Evolutionary conservation across 2,329 filamentous ascomycete species (phyloP), one percentile per base, ranked within the genome.

Genomic region (Thielaviopsis musarum): DNA sequence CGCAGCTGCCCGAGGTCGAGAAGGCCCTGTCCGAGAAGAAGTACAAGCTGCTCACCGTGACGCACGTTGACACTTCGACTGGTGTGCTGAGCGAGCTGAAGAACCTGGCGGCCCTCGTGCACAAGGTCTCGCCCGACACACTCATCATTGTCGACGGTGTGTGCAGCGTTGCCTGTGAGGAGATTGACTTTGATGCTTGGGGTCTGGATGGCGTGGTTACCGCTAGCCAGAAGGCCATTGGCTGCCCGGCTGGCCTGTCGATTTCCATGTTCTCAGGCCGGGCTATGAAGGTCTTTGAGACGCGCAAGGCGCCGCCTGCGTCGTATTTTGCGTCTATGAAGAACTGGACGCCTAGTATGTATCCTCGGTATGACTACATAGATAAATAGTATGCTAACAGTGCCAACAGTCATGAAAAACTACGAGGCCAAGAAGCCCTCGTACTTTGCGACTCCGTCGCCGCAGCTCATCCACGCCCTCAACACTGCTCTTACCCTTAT

Each of bases 381-480:
- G 10, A 10, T 61, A 65, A 28, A 64, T 60, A 13, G 19, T 21
- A 21, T 57, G 22, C 56, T 41, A 52, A 21, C 19, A 12, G 10
- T 28, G 55, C 22, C 21, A 12, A 24, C 26, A 88, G 86, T 98
- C 72, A 97, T 98, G 91, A 84, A 93, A 75, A 97, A 96, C 75
- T 98, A 98, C 73, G 93, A 98, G 75, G 88, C 89, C 64, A 89
- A 91, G 77, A 98, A 97, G 76, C 83, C 93, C 45, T 95, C 90
- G 1, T 98, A 98, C 77, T 98, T 98, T 69, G 93, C 93, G 45
- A 98, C 93, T 1, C 93, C 93, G 0, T 90, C 91, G 4, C 93
- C 93, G 15, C 93, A 98, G 73, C 82, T 98, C 56, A 79, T 98
- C 65, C 91, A 87, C 72, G 93, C 93, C 54, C 81, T 98, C 41